Evolutionary conservation across 2,329 filamentous ascomycete species (phyloP).

Genomic region (Ophiostoma tasmaniense): DNA sequence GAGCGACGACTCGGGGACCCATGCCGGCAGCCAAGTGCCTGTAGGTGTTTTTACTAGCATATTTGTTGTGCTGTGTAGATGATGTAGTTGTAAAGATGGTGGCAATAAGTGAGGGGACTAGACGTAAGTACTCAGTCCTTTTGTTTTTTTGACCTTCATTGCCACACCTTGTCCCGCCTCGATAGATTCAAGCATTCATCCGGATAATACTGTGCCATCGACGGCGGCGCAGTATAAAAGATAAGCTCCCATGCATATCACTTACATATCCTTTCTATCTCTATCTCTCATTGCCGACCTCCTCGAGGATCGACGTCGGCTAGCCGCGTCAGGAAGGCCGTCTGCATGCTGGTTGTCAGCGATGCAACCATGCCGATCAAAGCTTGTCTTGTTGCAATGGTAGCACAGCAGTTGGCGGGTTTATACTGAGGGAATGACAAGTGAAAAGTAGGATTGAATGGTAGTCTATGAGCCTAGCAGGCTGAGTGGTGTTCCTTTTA

Average conservation of each 20-base stretch:
- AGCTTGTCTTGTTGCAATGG: neutral
- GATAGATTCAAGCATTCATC: neutral
- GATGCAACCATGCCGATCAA: neutral
- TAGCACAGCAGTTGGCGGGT: neutral
- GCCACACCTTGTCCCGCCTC: neutral
- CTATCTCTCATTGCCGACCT: neutral
- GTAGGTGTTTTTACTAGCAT: constrained; percentile 32
- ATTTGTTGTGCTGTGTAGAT: constrained; percentile 6
- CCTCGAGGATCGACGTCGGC: neutral
- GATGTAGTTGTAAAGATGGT: neutral
- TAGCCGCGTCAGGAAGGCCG: constrained; percentile 1
- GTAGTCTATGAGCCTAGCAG: neutral
- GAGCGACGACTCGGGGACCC: constrained; percentile 36
- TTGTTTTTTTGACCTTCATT: too few species aligned
- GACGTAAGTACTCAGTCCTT: neutral
- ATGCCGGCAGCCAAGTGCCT: constrained; percentile 40
- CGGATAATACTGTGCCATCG: neutral
- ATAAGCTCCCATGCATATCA: neutral
- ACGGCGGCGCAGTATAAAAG: neutral
- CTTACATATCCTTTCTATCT: neutral
- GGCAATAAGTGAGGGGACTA: neutral
- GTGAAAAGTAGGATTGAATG: neutral
- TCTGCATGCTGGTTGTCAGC: neutral
- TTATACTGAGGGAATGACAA: neutral
- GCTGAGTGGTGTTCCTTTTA: neutral